These are phyloP conservation scores for Laburnicola sp. DNA, from an alignment of 2,329 filamentous ascomycete genomes.

Conservation along the genomic window DNA sequence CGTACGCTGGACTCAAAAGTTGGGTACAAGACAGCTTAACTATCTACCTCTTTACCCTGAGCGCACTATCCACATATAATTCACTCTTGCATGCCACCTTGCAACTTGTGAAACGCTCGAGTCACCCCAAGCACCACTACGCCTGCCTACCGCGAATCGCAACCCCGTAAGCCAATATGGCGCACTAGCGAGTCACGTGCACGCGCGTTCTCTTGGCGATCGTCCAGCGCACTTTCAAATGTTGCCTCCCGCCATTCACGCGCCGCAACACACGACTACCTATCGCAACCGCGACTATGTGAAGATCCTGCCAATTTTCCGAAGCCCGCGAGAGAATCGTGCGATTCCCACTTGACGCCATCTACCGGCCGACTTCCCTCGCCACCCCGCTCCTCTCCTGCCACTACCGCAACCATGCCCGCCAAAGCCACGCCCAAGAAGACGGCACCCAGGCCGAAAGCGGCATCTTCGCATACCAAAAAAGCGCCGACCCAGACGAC, in stretches of 20 bases:
- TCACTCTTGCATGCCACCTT: background rate
- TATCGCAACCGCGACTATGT: background rate
- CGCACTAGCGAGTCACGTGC: too few species aligned
- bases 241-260: background rate
- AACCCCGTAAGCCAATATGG: too few species aligned
- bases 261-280: background rate
- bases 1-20: too few species aligned
- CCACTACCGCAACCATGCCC: constrained; percentile 24
- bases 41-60: too few species aligned
- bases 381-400: constrained; percentile 45
- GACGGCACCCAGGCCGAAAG: constrained; percentile 18
- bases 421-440: constrained; percentile 30
- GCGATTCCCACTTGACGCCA: constrained; percentile 44
- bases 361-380: constrained; percentile 58
- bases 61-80: background rate
- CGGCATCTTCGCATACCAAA: constrained; percentile 24
- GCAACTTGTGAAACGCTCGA: background rate
- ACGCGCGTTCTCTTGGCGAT: constrained; percentile 1
- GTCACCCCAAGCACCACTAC: too few species aligned
- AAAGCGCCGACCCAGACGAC: constrained; percentile 38
- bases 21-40: too few species aligned
- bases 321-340: constrained; percentile 56
- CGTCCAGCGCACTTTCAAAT: background rate
- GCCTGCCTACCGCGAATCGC: too few species aligned
- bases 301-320: constrained; percentile 52